Evolutionary conservation across 768 basidiomycete species (phyloP).

Genomic region (Lentinula sp.): DNA sequence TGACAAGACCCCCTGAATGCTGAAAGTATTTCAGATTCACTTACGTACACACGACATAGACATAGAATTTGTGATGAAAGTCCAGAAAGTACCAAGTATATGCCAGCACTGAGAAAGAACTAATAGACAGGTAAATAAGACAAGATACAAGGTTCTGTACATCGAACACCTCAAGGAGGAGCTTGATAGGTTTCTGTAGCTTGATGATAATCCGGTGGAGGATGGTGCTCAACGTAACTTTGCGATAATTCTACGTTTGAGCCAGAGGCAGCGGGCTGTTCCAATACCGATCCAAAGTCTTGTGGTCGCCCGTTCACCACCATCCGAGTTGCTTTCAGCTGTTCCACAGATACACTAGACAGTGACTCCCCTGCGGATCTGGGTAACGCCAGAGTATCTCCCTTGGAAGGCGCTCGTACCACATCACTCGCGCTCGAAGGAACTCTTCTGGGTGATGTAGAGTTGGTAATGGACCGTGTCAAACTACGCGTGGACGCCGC

Average conservation of each 20-base stretch:
- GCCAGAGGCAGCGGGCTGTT: not conserved
- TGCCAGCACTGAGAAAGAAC: not conserved
- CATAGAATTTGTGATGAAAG: too few relatives aligned
- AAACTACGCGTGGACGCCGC: not conserved
- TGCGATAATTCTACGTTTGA: not conserved
- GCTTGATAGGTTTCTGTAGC: constrained; percentile 12
- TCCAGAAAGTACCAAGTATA: too few relatives aligned
- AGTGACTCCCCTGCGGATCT: constrained; percentile 11
- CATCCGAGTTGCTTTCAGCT: constrained; percentile 12
- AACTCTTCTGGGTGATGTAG: constrained; percentile 8
- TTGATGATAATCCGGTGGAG: constrained; percentile 15
- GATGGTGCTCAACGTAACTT: constrained; percentile 1
- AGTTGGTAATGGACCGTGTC: not conserved
- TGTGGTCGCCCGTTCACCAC: constrained; percentile 15
- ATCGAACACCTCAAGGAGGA: not conserved
- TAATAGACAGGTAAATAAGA: too few relatives aligned
- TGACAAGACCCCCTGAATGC: too few relatives aligned
- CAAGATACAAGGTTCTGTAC: not conserved
- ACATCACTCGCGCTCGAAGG: not conserved
- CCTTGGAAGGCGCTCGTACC: not conserved
- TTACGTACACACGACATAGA: too few relatives aligned
- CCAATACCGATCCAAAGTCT: constrained; percentile 12
- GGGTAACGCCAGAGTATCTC: constrained; percentile 7
- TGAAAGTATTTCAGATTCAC: too few relatives aligned
- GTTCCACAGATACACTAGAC: constrained; percentile 5